Evolutionary conservation across 164 flowering plant genomes (phyloP).

Genomic region (Malania oleifera): DNA sequence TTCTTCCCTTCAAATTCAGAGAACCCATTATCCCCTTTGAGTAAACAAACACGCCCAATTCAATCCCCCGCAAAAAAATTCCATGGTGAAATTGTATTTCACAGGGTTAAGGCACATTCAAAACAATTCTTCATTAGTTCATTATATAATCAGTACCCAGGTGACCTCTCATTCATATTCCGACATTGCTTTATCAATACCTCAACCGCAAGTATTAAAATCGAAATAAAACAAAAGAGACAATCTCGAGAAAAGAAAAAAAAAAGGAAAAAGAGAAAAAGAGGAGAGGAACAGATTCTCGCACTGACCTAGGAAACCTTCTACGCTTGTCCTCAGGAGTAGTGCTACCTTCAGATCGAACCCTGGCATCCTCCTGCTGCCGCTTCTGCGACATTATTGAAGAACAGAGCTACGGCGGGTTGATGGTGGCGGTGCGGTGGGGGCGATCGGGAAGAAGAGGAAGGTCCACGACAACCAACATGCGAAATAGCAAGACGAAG

Average conservation of each 20-base stretch:
- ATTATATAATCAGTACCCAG: no score
- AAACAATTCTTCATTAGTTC: no score
- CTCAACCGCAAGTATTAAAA: neutral
- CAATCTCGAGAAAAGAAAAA: neutral
- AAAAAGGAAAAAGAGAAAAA: neutral
- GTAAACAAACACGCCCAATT: no score
- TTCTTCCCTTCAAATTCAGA: neutral
- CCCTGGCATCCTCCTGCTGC: slow-evolving; percentile 43
- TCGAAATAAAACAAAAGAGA: neutral
- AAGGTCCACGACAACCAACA: neutral
- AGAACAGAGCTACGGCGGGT: neutral
- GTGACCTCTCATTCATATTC: neutral
- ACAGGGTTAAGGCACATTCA: no score
- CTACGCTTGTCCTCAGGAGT: slow-evolving; percentile 53
- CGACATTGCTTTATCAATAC: neutral
- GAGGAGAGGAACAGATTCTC: neutral
- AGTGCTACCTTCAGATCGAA: slow-evolving; percentile 18
- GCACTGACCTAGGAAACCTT: slow-evolving; percentile 35
- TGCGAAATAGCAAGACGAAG: neutral
- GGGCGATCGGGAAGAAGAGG: neutral
- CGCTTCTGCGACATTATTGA: slow-evolving; percentile 60
- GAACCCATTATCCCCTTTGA: neutral
- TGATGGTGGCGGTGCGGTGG: neutral
- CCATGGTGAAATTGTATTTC: no score
- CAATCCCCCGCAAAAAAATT: no score